phyloP scores from a whole-genome alignment of 352 stramenopile species.

The Thalassiosira allenii region DNA sequence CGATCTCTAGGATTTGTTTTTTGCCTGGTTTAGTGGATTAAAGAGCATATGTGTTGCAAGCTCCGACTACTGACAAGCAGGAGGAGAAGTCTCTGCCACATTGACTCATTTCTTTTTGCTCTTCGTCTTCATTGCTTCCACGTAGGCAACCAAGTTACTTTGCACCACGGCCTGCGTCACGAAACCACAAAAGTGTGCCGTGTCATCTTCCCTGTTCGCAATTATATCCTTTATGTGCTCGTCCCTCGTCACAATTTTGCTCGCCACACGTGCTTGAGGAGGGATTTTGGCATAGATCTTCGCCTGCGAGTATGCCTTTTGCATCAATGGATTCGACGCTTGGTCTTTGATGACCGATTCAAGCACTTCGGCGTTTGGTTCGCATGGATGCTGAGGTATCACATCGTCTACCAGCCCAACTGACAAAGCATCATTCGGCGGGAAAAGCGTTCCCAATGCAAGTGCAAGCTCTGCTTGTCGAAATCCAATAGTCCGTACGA shows the following conservation, averaged over 20 bases:
- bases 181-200: slow-evolving; percentile 77
- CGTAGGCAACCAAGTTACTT: slow-evolving; percentile 64
- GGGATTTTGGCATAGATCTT: slow-evolving; percentile 68
- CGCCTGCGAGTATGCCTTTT: slow-evolving; percentile 56
- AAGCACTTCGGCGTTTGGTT: slow-evolving; percentile 41
- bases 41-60: too few species aligned
- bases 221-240: slow-evolving; percentile 63
- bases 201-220: slow-evolving; percentile 67
- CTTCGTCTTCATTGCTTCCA: slow-evolving; percentile 68
- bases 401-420: slow-evolving; percentile 83
- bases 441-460: slow-evolving; percentile 75
- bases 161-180: slow-evolving; percentile 71
- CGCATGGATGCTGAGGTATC: slow-evolving; percentile 10
- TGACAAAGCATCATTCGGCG: slow-evolving; percentile 64
- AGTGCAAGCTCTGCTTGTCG: slow-evolving; percentile 75
- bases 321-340: slow-evolving; percentile 40
- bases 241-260: slow-evolving; percentile 68
- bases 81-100: too few species aligned
- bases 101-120: slow-evolving; percentile 45
- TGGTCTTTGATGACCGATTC: slow-evolving; percentile 34
- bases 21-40: too few species aligned
- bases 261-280: slow-evolving; percentile 59
- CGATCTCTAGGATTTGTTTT: too few species aligned
- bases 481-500: slow-evolving; percentile 72
- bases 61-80: too few species aligned